Base-by-base conservation (phyloP, 2,329 filamentous ascomycete species). In the Fusarium chlamydosporum region DNA sequence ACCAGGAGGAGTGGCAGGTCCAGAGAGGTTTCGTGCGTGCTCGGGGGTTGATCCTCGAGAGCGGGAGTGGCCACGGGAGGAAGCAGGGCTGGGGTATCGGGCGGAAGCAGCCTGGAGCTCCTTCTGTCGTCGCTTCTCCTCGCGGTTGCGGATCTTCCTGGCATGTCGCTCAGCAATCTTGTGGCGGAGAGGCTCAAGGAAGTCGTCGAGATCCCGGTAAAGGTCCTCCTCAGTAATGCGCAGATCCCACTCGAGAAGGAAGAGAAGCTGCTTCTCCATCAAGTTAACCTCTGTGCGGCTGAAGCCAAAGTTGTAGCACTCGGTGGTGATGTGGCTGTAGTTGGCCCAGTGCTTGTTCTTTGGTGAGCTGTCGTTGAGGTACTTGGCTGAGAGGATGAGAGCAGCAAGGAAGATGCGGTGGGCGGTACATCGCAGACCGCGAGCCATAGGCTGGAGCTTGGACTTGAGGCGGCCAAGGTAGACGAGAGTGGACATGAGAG, bases 321-420 rank as follows among this genome's bases (percentile, higher is more conserved):
- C 82, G 12, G 89, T 89, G 79, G 85, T 91, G 73, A 97, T 90
- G 75, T 90, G 83, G 63, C 92, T 97, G 85, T 98, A 99, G 75
- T 90, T 91, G 70, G 96, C 94, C 96, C 96, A 99, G 86, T 99
- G 96, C 89, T 98, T 98, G 88, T 99, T 99, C 90, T 98, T 98
- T 68, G 96, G 96, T 13, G 94, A 97, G 65, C 94, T 97, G 85
- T 98, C 96, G 80, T 99, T 98, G 73, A 98, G 88, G 80, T 97
- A 97, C 89, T 99, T 99, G 74, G 96, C 95, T 2, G 96, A 90
- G 45, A 91, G 85, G 76, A 96, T 96, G 71, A 95, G 89, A 16
- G 92, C 85, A 41, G 93, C 95, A 48, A 99, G 88, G 83, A 99
- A 98, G 85, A 99, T 98, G 75, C 96, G 92, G 84, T 99, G 96